phyloP scores from a whole-genome alignment of 2,329 filamentous ascomycete genomes.

The Nothomitra cinnamomea region DNA sequence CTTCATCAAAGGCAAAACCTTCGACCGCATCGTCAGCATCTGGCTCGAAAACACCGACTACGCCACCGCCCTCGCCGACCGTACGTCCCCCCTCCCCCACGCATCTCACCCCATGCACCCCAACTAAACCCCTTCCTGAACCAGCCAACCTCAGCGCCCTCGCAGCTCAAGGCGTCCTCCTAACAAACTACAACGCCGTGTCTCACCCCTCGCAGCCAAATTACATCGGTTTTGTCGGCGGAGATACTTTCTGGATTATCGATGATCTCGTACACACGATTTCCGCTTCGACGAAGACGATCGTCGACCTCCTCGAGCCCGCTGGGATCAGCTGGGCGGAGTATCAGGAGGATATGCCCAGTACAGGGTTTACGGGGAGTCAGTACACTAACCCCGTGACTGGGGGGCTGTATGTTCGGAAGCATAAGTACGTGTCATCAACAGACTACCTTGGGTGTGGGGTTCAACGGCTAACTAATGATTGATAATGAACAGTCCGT shows the following conservation, averaged over 20 bases:
- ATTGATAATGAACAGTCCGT: no score
- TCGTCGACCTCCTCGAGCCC: conserved; percentile 50
- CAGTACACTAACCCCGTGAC: neutral
- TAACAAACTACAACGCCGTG: conserved; percentile 37
- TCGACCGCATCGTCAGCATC: conserved; percentile 57
- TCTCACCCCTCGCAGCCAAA: conserved; percentile 64
- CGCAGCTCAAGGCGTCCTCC: conserved; percentile 42
- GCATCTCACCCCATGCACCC: no score
- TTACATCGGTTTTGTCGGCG: conserved; percentile 50
- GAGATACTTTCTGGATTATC: conserved; percentile 51
- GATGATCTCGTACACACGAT: conserved; percentile 46
- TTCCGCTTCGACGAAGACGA: conserved; percentile 43
- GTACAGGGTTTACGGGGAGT: conserved; percentile 51
- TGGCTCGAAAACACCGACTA: conserved; percentile 59
- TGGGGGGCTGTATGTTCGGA: conserved; percentile 47
- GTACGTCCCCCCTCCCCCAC: neutral
- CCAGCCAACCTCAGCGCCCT: conserved; percentile 36
- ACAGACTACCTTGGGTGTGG: no score
- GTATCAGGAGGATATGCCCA: conserved; percentile 68
- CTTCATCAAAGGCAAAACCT: conserved; percentile 48
- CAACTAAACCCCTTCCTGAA: no score
- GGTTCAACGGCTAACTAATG: no score
- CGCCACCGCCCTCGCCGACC: conserved; percentile 44
- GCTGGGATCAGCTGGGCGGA: conserved; percentile 49
- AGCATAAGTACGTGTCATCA: conserved; percentile 49